Evolutionary conservation across 768 basidiomycete species (phyloP), one percentile per base, ranked within the genome.

Genomic region (Tylopilus sp.): DNA sequence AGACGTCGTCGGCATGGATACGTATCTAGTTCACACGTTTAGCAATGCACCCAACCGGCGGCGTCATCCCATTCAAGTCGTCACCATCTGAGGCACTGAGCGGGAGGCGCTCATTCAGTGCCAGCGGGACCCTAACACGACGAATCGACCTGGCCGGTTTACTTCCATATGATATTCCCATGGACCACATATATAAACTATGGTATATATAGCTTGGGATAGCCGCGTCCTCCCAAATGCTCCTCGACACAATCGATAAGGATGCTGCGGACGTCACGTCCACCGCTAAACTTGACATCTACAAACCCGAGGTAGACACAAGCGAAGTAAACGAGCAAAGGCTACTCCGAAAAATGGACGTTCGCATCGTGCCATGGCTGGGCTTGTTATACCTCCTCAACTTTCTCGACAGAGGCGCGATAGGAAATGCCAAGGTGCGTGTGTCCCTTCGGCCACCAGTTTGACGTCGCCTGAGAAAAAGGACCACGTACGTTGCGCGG

Each of bases 331-430:
- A 86, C 58, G 83, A 83, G 62, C 72, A 68, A 43, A 77, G 70
- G 47, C 72, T 88, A 22, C 55, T 76, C 55, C 61, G 84, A 40
- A 84, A 77, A 64, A 79, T 88, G 44, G 86, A 88, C 63, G 50
- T 81, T 57, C 77, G 75, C 59, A 73, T 91, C 49, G 75, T 91
- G 28, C 91, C 91, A 30, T 91, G 86, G 84, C 69, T 92, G 22
- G 75, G 83, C 9, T 59, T 89, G 8, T 71, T 92, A 21, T 90
- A 91, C 65, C 73, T 90, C 23, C 73, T 91, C 57, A 88, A 81
- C 66, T 91, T 86, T 64, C 72, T 91, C 68, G 66, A 86, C 52
- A 64, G 74, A 59, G 73, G 75, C 35, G 78, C 80, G 48, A 83
- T 91, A 59, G 88, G 86, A 38, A 89, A 89, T 64, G 85, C 86